phyloP scores from a whole-genome alignment of 2,329 filamentous ascomycete species.

The Berkeleyomyces rouxiae region DNA sequence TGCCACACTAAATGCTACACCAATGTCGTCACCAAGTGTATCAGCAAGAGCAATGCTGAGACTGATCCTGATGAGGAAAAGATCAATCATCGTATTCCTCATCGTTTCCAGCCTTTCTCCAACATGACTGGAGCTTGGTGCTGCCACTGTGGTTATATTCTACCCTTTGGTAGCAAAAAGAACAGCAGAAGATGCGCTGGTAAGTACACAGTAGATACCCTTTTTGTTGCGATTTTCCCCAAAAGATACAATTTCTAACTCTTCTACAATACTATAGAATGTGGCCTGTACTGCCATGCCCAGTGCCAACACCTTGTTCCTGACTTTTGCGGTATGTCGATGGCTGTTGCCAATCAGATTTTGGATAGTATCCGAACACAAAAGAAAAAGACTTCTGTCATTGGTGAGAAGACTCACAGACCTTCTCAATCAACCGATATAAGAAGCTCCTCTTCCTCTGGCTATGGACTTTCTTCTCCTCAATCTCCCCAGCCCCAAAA shows the following conservation, averaged over 20 bases:
- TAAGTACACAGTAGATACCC: conserved; percentile 25
- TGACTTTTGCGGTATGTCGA: conserved; percentile 98
- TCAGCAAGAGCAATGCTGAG: conserved; percentile 97
- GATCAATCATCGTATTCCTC: conserved; percentile 97
- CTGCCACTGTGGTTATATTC: conserved; percentile 92
- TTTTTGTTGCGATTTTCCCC: background rate
- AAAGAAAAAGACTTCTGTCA: conserved; percentile 49
- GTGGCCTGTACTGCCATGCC: conserved; percentile 76
- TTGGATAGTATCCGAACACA: conserved; percentile 68
- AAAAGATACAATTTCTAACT: conserved; percentile 18
- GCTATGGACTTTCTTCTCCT: conserved; percentile 17
- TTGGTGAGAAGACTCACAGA: conserved; percentile 46
- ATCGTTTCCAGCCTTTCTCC: conserved; percentile 90
- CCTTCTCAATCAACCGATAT: conserved; percentile 23
- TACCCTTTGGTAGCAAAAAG: conserved; percentile 76
- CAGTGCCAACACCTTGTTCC: conserved; percentile 89
- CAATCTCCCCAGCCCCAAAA: conserved; percentile 16
- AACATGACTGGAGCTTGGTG: conserved; percentile 99
- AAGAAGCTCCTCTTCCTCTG: conserved; percentile 29
- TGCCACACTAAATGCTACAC: conserved; percentile 96
- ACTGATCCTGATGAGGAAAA: conserved; percentile 98
- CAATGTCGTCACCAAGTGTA: conserved; percentile 97
- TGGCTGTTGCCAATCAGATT: conserved; percentile 92
- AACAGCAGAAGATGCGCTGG: conserved; percentile 84
- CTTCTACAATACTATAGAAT: conserved; percentile 43